These are phyloP conservation scores for Stachybotrys echinatus DNA, from an alignment of 2,329 filamentous ascomycete genomes.

Conservation along the genomic window DNA sequence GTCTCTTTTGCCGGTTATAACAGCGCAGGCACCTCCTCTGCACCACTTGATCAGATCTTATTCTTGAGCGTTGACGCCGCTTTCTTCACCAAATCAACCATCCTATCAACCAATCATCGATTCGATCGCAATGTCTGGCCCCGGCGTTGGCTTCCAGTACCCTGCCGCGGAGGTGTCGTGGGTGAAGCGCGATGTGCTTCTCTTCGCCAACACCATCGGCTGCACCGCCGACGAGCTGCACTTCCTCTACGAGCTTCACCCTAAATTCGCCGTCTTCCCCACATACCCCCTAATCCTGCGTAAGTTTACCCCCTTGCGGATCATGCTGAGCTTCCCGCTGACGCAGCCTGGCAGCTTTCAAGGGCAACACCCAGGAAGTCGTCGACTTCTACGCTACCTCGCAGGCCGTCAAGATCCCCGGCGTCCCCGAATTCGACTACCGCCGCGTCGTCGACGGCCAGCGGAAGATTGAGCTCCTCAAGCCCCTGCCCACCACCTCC, in stretches of 20 bases:
- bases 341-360: constrained; percentile 58
- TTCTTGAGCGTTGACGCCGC: too few relatives aligned
- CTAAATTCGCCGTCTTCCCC: constrained; percentile 81
- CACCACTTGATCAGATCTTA: too few relatives aligned
- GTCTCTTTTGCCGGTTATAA: too few relatives aligned
- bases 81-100: not conserved
- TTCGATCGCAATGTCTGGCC: constrained; percentile 30
- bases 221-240: constrained; percentile 82
- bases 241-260: constrained; percentile 88
- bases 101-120: not conserved
- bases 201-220: constrained; percentile 89
- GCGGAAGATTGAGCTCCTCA: constrained; percentile 71
- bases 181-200: constrained; percentile 80
- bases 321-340: not conserved
- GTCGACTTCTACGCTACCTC: constrained; percentile 78
- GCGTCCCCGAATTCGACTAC: constrained; percentile 70
- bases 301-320: constrained; percentile 30
- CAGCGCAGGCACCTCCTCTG: too few relatives aligned
- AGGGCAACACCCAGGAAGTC: constrained; percentile 68
- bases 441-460: constrained; percentile 77
- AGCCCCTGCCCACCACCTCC: constrained; percentile 67
- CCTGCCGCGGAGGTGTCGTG: constrained; percentile 71
- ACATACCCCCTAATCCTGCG: constrained; percentile 80
- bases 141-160: constrained; percentile 72
- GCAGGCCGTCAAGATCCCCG: constrained; percentile 62